A percentile compares a stretch with the other conserved stretches of the same genome.
Evolutionary conservation across 1,284 basidiomycete genomes (phyloP).

Genomic region (Naganishia liquefaciens): DNA sequence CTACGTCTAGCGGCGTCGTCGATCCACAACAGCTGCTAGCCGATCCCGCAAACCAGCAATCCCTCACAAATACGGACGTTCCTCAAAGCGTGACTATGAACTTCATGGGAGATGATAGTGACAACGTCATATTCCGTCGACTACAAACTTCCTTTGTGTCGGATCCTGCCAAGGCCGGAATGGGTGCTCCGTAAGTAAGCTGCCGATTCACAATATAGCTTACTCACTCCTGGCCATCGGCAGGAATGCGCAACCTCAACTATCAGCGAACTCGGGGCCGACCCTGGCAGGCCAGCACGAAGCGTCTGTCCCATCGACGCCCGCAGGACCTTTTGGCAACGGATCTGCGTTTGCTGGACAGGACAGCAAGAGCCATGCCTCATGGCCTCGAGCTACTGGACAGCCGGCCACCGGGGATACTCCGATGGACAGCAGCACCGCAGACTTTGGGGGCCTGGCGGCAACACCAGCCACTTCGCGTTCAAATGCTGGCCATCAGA

Average conservation of each 20-base stretch:
- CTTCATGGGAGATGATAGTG: slow-evolving; percentile 18
- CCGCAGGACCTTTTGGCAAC: slow-evolving; percentile 5
- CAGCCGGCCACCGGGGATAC: background rate
- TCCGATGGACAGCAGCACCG: background rate
- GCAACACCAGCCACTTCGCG: slow-evolving; percentile 9
- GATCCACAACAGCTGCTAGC: slow-evolving; percentile 15
- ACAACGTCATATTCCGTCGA: slow-evolving; percentile 18
- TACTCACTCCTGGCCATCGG: too few relatives aligned
- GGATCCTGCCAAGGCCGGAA: slow-evolving; percentile 12
- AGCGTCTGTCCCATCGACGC: slow-evolving; percentile 17
- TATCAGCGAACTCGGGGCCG: slow-evolving; percentile 2
- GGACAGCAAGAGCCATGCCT: background rate
- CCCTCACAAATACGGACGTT: background rate
- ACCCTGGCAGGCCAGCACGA: slow-evolving; percentile 23
- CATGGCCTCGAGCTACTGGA: slow-evolving; percentile 6
- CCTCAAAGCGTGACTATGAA: slow-evolving; percentile 12
- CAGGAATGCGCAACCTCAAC: slow-evolving; percentile 6
- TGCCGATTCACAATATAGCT: too few relatives aligned
- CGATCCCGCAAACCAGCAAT: slow-evolving; percentile 5
- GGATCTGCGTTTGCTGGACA: background rate
- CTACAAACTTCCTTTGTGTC: slow-evolving; percentile 5
- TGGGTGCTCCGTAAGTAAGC: slow-evolving; percentile 16
- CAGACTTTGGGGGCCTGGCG: slow-evolving; percentile 8
- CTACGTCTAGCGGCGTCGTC: slow-evolving; percentile 7
- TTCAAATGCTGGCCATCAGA: slow-evolving; percentile 9